Base-by-base conservation (phyloP, 345 rosid species). In the Trapa incisa region DNA sequence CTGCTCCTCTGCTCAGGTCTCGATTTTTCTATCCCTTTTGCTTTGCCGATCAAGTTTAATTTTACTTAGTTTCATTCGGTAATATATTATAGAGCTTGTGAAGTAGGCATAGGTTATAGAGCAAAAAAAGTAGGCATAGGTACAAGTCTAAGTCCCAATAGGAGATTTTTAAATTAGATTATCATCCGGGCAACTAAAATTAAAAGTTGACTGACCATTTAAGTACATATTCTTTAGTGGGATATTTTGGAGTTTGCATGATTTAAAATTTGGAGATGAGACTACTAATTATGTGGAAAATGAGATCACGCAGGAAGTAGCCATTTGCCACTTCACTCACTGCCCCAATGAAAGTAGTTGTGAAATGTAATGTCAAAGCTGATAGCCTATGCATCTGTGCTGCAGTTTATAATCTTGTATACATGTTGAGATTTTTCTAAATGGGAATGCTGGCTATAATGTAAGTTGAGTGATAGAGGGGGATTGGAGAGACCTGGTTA, bases 1-100 rank as follows among this genome's bases (percentile, higher is more conserved):
- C 45, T 71, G 74, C 72, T 76, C 75, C 61, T 47, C 80, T 86
- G 70, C 84, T 79, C 75, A 75, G 92, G 92, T 87, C 78, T 61
- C 42, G 37, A 61, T 67, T 56, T 17, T 37, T 5, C 16, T 14
- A 8, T 64, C 16, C 0, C 0, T 58, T 57, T 10, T 5, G 62
- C 37, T 43, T 32, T 68, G 17, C 3, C 67, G 36, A 41, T 3
- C 14, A 43, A 65, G 67, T 42, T n/a, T 29, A n/a, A 65, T 41
- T n/a, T 65, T 65, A 35, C 36, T 41, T 4, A 3, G 2, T 54
- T 2, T 38, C 12, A 1, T 11, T 35, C 13, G 1, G 15, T 7
- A 10, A 22, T 6, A 12, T 10, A 6, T 36, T 35, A 4, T 32
- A 13, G 38, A 5, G 33, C 63, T 5, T 35, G 38, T 35, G 38